Evolutionary conservation across 306 rosid genomes (phyloP).

Genomic region (Quillaja saponaria): DNA sequence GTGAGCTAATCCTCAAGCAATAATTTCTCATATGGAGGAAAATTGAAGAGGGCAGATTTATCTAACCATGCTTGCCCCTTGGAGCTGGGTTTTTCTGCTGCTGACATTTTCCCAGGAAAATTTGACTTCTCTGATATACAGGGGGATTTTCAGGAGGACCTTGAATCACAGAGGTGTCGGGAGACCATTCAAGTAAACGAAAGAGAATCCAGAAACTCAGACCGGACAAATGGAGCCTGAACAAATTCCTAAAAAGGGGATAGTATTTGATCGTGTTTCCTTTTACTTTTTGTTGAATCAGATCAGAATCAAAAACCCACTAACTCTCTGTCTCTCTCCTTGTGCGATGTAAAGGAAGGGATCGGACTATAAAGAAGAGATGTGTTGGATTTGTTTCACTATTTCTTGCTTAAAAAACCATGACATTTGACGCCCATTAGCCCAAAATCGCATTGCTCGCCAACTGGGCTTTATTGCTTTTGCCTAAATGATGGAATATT

Average conservation of each 20-base stretch:
- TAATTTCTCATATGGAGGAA: no score
- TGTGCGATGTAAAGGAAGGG: neutral
- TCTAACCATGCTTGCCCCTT: conserved; percentile 96
- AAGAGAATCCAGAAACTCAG: conserved; percentile 69
- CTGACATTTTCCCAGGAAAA: conserved; percentile 51
- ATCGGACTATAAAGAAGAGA: no score
- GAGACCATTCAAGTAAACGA: no score
- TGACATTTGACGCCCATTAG: conserved; percentile 31
- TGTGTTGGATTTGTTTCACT: no score
- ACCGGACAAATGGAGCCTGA: conserved; percentile 71
- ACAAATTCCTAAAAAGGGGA: conserved; percentile 65
- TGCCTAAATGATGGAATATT: conserved; percentile 40
- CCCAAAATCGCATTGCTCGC: conserved; percentile 39
- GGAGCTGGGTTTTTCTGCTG: conserved; percentile 58
- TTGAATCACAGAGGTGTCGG: neutral
- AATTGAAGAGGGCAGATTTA: neutral
- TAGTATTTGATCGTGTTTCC: conserved; percentile 32
- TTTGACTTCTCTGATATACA: neutral
- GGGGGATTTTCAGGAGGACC: neutral
- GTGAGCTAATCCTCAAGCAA: no score
- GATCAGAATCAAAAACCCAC: conserved; percentile 50
- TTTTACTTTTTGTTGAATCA: conserved; percentile 40
- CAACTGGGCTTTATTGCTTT: conserved; percentile 38
- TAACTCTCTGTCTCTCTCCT: conserved; percentile 30
- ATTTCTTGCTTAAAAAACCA: conserved; percentile 11